These are phyloP conservation scores for Parafenestella ontariensis DNA, from an alignment of 2,329 filamentous ascomycete species.

Conservation along the genomic window DNA sequence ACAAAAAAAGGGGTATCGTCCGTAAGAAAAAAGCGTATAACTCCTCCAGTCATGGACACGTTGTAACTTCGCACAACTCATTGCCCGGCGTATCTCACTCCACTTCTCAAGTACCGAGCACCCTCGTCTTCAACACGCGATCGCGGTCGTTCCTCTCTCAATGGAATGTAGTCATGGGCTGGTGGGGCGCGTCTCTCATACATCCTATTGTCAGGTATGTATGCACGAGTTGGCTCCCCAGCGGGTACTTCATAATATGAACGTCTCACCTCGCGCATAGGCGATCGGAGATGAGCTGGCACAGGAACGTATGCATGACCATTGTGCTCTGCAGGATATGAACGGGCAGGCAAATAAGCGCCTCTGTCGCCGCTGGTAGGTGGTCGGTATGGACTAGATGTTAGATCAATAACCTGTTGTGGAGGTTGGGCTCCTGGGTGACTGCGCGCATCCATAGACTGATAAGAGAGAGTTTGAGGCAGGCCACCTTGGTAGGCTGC, in stretches of 20 bases:
- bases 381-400: slow-evolving; percentile 28
- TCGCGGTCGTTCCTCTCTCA: slow-evolving; percentile 15
- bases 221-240: slow-evolving; percentile 15
- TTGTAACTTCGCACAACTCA: slow-evolving; percentile 15
- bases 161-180: slow-evolving; percentile 14
- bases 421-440: slow-evolving; percentile 15
- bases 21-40: slow-evolving; percentile 21
- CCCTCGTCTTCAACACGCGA: slow-evolving; percentile 14
- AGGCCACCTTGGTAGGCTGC: slow-evolving; percentile 1
- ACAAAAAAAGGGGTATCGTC: slow-evolving; percentile 38
- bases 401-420: slow-evolving; percentile 33
- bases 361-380: slow-evolving; percentile 9
- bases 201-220: slow-evolving; percentile 18
- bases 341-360: slow-evolving; percentile 8
- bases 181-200: slow-evolving; percentile 18
- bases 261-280: slow-evolving; percentile 23
- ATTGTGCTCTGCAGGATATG: slow-evolving; percentile 9
- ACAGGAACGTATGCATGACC: slow-evolving; percentile 19
- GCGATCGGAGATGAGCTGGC: slow-evolving; percentile 18
- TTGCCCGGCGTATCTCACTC: slow-evolving; percentile 21
- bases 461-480: slow-evolving; percentile 6
- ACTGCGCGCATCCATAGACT: slow-evolving; percentile 15
- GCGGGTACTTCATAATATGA: slow-evolving; percentile 21
- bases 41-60: slow-evolving; percentile 12
- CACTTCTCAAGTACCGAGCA: slow-evolving; percentile 15